phyloP scores from a whole-genome alignment of 192 early-diverging fungal genomes.

The Gonapodya sp. region DNA sequence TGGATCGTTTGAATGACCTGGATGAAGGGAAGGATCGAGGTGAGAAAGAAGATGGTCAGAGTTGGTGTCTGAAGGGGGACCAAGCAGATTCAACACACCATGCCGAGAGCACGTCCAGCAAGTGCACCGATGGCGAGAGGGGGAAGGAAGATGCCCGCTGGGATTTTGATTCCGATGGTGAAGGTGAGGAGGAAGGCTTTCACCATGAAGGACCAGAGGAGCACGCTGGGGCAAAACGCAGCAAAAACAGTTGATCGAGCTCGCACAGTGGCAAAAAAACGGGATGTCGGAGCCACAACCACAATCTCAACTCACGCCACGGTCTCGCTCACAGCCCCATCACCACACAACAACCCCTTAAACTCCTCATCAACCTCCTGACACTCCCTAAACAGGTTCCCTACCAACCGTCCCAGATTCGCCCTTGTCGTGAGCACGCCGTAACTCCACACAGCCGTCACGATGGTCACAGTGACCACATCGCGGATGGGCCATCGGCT shows the following conservation, averaged over 20 bases:
- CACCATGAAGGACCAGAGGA: slow-evolving; percentile 29
- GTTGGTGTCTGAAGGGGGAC: neutral
- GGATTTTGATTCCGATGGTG: slow-evolving; percentile 31
- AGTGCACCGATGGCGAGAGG: neutral
- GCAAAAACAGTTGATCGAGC: slow-evolving; percentile 12
- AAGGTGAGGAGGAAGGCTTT: slow-evolving; percentile 37
- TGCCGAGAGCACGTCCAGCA: neutral
- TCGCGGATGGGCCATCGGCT: slow-evolving; percentile 29
- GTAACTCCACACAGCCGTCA: slow-evolving; percentile 38
- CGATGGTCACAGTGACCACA: slow-evolving; percentile 30
- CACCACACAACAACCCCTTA: slow-evolving; percentile 19
- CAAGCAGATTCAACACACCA: neutral
- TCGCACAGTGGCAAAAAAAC: slow-evolving; percentile 31
- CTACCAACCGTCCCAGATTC: slow-evolving; percentile 17
- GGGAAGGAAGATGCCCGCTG: neutral
- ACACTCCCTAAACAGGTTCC: slow-evolving; percentile 29
- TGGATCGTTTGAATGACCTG: slow-evolving; percentile 59
- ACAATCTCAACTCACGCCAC: slow-evolving; percentile 15
- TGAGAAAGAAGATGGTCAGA: neutral
- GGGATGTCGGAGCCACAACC: slow-evolving; percentile 32
- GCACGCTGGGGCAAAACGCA: slow-evolving; percentile 10
- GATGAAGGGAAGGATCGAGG: too few species aligned
- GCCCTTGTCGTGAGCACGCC: slow-evolving; percentile 19
- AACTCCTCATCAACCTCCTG: slow-evolving; percentile 13
- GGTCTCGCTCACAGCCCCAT: slow-evolving; percentile 20